phyloP scores from a whole-genome alignment of 1,284 basidiomycete genomes.

The Sporisorium scitamineum region DNA sequence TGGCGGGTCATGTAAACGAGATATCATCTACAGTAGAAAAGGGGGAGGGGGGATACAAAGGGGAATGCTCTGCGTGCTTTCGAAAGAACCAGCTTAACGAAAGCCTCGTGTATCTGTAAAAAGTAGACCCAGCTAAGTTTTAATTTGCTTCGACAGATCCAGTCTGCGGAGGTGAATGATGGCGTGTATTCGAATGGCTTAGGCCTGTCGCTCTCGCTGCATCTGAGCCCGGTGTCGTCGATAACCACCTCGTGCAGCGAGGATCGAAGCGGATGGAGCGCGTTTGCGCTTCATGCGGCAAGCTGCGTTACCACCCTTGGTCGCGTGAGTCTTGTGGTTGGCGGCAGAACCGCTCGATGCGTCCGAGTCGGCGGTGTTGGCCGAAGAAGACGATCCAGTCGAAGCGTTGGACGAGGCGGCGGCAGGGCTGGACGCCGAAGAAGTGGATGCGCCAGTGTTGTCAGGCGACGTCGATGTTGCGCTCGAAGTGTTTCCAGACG shows the following conservation, averaged over 20 bases:
- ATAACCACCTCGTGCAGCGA: constrained; percentile 26
- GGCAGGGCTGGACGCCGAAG: constrained; percentile 4
- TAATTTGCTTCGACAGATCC: neutral
- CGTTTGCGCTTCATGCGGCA: constrained; percentile 32
- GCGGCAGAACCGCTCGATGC: neutral
- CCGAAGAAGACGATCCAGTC: neutral
- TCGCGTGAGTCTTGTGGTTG: constrained; percentile 14
- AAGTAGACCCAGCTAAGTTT: constrained; percentile 2
- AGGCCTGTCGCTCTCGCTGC: constrained; percentile 10
- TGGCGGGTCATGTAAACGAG: neutral
- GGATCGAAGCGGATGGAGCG: constrained; percentile 17
- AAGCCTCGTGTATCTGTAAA: neutral
- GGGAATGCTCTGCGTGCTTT: neutral
- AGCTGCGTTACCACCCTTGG: constrained; percentile 4
- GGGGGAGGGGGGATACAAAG: too few species aligned
- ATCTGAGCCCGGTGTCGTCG: constrained; percentile 18
- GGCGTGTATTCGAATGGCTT: too few species aligned
- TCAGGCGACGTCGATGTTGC: neutral
- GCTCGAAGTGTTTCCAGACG: neutral
- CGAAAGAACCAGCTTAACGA: neutral
- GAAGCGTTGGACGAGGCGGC: constrained; percentile 8
- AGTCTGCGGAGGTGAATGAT: constrained; percentile 4
- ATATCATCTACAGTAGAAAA: neutral
- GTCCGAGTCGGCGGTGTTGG: neutral
- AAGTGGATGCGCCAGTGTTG: neutral